phyloP scores from a whole-genome alignment of 257 asterid genomes.

The Nicotiana obtusifolia region DNA sequence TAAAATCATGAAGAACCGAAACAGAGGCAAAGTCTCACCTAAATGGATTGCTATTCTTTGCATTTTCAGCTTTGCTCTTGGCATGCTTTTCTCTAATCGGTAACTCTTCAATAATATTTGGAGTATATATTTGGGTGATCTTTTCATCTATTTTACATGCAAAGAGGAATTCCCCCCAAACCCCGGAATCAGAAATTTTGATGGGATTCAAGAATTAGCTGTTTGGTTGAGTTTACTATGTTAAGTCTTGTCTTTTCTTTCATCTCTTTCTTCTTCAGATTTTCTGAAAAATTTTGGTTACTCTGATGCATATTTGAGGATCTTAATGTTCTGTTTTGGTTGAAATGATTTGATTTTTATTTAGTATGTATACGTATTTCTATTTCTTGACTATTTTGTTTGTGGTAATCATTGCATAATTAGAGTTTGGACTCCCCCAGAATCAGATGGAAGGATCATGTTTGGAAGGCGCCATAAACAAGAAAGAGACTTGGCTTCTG shows the following conservation, averaged over 20 bases:
- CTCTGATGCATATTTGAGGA: not conserved
- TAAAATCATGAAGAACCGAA: constrained; percentile 6
- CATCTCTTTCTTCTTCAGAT: not conserved
- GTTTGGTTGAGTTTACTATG: not conserved
- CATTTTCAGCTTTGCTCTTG: constrained; percentile 51
- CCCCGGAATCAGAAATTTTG: not conserved
- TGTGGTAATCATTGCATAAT: constrained; percentile 3
- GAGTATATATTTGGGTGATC: no score
- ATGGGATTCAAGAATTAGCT: not conserved
- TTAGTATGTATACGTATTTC: not conserved
- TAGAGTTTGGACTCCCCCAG: constrained; percentile 42
- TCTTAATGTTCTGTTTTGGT: not conserved
- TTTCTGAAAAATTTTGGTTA: not conserved
- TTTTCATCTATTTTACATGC: not conserved
- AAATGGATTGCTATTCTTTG: constrained; percentile 46
- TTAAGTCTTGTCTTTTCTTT: not conserved
- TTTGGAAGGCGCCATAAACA: constrained; percentile 27
- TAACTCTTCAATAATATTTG: not conserved
- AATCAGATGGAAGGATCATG: constrained; percentile 28
- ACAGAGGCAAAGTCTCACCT: constrained; percentile 33
- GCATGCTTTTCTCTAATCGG: constrained; percentile 58
- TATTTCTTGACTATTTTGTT: not conserved
- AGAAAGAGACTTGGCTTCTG: constrained; percentile 17
- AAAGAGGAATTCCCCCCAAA: no score
- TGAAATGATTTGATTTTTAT: not conserved